phyloP scores from a whole-genome alignment of 805 yeast species.

The Kluyveromyces aestuarii region DNA sequence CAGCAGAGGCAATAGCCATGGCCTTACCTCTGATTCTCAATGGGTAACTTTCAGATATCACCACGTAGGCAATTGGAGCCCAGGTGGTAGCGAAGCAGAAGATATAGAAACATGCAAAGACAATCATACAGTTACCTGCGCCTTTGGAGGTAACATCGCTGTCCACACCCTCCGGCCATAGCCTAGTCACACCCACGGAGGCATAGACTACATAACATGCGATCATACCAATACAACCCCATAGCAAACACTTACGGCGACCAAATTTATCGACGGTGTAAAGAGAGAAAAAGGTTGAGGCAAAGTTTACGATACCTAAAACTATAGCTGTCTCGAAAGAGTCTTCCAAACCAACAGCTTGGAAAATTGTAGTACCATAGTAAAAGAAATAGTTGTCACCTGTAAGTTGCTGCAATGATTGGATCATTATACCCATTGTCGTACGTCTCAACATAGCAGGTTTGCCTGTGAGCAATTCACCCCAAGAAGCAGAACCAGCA shows the following conservation, averaged over 20 bases:
- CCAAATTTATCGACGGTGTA: conserved; percentile 46
- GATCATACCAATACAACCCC: conserved; percentile 41
- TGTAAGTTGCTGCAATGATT: conserved; percentile 57
- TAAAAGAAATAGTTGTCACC: conserved; percentile 62
- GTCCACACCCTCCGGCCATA: conserved; percentile 34
- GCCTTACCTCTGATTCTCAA: conserved; percentile 58
- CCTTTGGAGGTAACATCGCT: conserved; percentile 34
- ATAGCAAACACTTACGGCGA: conserved; percentile 37
- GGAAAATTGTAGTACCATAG: conserved; percentile 54
- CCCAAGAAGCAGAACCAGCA: conserved; percentile 61
- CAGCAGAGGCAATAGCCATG: conserved; percentile 51
- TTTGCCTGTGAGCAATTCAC: conserved; percentile 55
- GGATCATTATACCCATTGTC: conserved; percentile 47
- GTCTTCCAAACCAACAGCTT: conserved; percentile 51
- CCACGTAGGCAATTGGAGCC: conserved; percentile 66
- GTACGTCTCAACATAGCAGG: conserved; percentile 46
- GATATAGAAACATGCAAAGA: conserved; percentile 61
- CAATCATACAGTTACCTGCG: conserved; percentile 60
- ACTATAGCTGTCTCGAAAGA: conserved; percentile 50
- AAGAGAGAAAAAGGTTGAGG: conserved; percentile 44
- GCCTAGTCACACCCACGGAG: conserved; percentile 46
- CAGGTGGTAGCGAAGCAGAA: conserved; percentile 71
- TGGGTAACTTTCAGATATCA: conserved; percentile 65
- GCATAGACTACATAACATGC: conserved; percentile 41
- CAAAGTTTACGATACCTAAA: conserved; percentile 50